Base-by-base conservation (phyloP, 2,329 filamentous ascomycete genomes). In the Mariannaea sp. region DNA sequence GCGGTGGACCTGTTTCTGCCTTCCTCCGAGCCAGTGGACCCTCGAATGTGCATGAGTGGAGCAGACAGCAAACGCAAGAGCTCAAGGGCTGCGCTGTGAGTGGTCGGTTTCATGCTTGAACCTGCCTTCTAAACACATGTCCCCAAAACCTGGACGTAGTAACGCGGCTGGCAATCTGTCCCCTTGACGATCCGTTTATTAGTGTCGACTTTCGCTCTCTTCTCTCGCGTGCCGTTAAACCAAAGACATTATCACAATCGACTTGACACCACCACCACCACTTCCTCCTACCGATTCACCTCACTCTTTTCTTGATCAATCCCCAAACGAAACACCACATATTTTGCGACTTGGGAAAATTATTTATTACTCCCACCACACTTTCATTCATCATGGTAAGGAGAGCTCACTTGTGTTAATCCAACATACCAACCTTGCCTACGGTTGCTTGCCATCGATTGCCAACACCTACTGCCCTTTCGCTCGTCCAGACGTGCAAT, bases 51-150 rank as follows among this genome's bases (percentile, higher is more conserved):
- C 20, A 19, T 32, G n/a, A 26, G 36, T 39, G 40, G 13, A 22
- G n/a, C 2, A 14, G 14, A 14, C 8, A 42, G 35, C 22, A 19
- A 9, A 16, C 8, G 10, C 22, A 4, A 5, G 30, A 13, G 38
- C 9, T 13, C 35, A 24, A n/a, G n/a, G n/a, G n/a, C n/a, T n/a
- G n/a, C n/a, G n/a, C n/a, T 44, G 35, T 55, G 55, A 57, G 46
- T 55, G 55, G 55, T 45, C 50, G 45, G 17, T 30, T 53, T 53
- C 49, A 16, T 24, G 24, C 17, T 22, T 19, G 36, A 19, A 26
- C 36, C 45, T 12, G 22, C 27, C 32, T 16, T 51, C 49, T 55
- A 65, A 65, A 70, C 67, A 70, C 65, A 68, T 70, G 67, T 69
- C 67, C 68, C 65, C 52, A 67, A 68, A 63, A 56, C 53, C 55